Evolutionary conservation across 2,329 filamentous ascomycete genomes (phyloP).

Genomic region (Claviceps citrina): DNA sequence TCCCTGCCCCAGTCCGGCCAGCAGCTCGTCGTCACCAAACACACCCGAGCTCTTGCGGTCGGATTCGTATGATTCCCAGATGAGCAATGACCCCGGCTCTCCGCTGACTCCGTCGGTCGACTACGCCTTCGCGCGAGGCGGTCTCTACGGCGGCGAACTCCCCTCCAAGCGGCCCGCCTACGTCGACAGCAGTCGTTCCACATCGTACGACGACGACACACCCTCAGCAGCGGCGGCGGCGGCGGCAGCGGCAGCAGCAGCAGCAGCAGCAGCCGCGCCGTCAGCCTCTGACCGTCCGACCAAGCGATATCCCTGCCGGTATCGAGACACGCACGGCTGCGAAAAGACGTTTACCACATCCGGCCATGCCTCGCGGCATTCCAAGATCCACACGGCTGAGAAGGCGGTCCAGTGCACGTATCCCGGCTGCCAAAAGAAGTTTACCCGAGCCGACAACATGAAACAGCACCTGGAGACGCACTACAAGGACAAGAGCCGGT

Average conservation of each 20-base stretch:
- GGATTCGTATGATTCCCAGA: slow-evolving; percentile 46
- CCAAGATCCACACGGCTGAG: slow-evolving; percentile 70
- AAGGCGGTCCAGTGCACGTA: slow-evolving; percentile 58
- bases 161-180: slow-evolving; percentile 27
- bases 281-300: slow-evolving; percentile 29
- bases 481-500: slow-evolving; percentile 44
- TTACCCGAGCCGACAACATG: slow-evolving; percentile 75
- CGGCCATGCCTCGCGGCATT: slow-evolving; percentile 70
- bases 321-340: slow-evolving; percentile 55
- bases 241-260: too few relatives aligned
- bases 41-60: slow-evolving; percentile 44
- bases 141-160: slow-evolving; percentile 23
- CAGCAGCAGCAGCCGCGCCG: slow-evolving; percentile 18
- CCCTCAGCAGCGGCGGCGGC: slow-evolving; percentile 16
- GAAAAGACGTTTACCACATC: slow-evolving; percentile 73
- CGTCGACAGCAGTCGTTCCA: slow-evolving; percentile 28
- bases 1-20: slow-evolving; percentile 22
- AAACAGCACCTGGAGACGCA: slow-evolving; percentile 72
- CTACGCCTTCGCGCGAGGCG: slow-evolving; percentile 24
- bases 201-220: slow-evolving; percentile 37
- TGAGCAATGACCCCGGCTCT: slow-evolving; percentile 37
- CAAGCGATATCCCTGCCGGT: slow-evolving; percentile 62
- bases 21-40: slow-evolving; percentile 30
- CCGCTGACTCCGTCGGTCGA: slow-evolving; percentile 39
- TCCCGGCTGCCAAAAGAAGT: slow-evolving; percentile 60